Evolutionary conservation across 2,329 filamentous ascomycete species (phyloP), one percentile per base, ranked within the genome.

Genomic region (Leptographium procerum): DNA sequence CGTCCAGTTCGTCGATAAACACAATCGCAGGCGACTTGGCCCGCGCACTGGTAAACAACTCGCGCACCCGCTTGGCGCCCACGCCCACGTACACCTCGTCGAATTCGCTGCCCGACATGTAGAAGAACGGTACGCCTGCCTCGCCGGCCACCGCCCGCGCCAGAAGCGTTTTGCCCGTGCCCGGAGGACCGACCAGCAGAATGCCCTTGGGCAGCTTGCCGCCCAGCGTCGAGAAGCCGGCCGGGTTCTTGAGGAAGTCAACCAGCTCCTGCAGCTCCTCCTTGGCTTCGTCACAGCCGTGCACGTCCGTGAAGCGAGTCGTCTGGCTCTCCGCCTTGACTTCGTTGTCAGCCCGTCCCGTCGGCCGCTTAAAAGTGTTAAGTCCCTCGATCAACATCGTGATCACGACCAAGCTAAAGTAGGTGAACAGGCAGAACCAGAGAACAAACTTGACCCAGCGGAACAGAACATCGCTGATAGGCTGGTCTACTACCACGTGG

Each of bases 51-150:
- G 66, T 60, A 59, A 72, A 72, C 43, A 72, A 68, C 51, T 72
- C 94, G 60, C 94, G 89, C 54, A 99, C 92, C 68, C 94, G 88
- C 78, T 99, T 71, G 40, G 70, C 70, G 53, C 70, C 70, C 13
- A 99, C 94, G 69, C 94, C 94, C 40, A 99, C 95, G 68, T 96
- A 99, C 56, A 99, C 87, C 73, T 99, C 94, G 68, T 99, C 94
- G 69, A 99, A 99, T 71, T 99, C 94, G 60, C 90, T 95, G 55
- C 94, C 94, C 68, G 94, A 99, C 92, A 99, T 97, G 80, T 96
- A 99, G 80, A 97, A 99, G 80, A 99, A 99, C 1, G 94, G 94
- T 22, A 99, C 94, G 58, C 92, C 94, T 57, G 94, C 91, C 75
- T 99, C 94, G 56, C 94, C 94, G 53, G 94, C 94, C 61, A 99